These are phyloP conservation scores for Danielia reshetovae DNA, from an alignment of 805 yeast species.

Conservation along the genomic window DNA sequence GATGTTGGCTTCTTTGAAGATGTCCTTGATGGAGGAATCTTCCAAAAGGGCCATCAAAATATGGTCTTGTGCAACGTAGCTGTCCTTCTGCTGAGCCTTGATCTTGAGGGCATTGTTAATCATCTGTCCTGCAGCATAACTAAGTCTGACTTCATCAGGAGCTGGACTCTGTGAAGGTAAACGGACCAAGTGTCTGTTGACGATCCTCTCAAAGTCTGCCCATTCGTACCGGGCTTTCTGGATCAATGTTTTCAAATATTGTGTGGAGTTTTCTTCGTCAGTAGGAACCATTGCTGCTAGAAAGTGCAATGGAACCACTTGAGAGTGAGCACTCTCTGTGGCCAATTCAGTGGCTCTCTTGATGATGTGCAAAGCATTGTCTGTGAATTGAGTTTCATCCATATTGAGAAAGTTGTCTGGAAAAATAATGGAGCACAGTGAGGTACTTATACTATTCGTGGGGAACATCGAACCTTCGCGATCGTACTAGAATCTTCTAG, in stretches of 20 bases:
- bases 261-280: slow-evolving; percentile 42
- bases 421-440: neutral
- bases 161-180: slow-evolving; percentile 88
- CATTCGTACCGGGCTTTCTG: slow-evolving; percentile 90
- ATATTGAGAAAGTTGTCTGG: too few relatives aligned
- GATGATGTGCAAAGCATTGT: slow-evolving; percentile 81
- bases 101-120: slow-evolving; percentile 71
- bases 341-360: slow-evolving; percentile 80
- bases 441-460: neutral
- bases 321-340: slow-evolving; percentile 77
- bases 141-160: slow-evolving; percentile 74
- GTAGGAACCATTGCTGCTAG: slow-evolving; percentile 85
- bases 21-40: slow-evolving; percentile 62
- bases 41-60: slow-evolving; percentile 79
- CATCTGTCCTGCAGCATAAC: slow-evolving; percentile 73
- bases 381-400: slow-evolving; percentile 83
- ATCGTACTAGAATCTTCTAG: slow-evolving; percentile 11
- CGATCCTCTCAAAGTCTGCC: slow-evolving; percentile 70
- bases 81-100: slow-evolving; percentile 84
- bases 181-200: slow-evolving; percentile 77
- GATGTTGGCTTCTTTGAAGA: slow-evolving; percentile 69
- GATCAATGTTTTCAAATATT: slow-evolving; percentile 72
- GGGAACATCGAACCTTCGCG: neutral
- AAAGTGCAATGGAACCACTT: slow-evolving; percentile 82
- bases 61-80: slow-evolving; percentile 92